Conservation (phyloP, 495 filamentous ascomycete species). For the Tricharina praecox region DNA sequence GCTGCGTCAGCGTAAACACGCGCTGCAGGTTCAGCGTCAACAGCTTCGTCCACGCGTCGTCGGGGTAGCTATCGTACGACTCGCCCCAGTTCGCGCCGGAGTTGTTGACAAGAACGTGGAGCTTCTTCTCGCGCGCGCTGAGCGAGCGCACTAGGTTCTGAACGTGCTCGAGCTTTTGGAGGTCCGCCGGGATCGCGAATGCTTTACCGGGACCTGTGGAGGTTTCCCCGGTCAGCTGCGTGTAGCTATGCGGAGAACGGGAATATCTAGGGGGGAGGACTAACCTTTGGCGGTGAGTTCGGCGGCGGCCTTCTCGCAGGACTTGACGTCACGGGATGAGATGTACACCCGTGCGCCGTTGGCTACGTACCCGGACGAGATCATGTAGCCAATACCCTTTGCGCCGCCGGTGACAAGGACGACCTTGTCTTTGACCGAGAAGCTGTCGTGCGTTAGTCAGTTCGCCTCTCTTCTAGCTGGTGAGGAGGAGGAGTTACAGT, state of each 20-base stretch:
- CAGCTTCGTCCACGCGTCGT: slow-evolving; percentile 51
- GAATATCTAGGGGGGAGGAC: no score
- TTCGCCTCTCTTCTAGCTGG: neutral
- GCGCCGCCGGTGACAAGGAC: slow-evolving; percentile 35
- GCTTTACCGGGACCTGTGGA: slow-evolving; percentile 40
- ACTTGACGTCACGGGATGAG: slow-evolving; percentile 49
- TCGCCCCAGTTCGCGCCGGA: slow-evolving; percentile 60
- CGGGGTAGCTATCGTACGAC: slow-evolving; percentile 47
- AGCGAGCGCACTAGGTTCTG: slow-evolving; percentile 48
- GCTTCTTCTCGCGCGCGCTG: slow-evolving; percentile 42
- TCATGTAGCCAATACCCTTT: slow-evolving; percentile 60
- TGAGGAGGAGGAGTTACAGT: neutral
- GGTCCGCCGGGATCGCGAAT: slow-evolving; percentile 49
- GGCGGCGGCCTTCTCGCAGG: slow-evolving; percentile 40
- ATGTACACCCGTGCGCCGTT: slow-evolving; percentile 78
- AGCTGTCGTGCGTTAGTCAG: slow-evolving; percentile 3
- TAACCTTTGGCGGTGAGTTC: slow-evolving; percentile 38
- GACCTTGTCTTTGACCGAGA: slow-evolving; percentile 28
- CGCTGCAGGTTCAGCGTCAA: slow-evolving; percentile 66
- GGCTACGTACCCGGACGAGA: slow-evolving; percentile 56
- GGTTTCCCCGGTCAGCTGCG: neutral
- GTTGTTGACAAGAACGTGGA: slow-evolving; percentile 70
- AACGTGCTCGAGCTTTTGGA: slow-evolving; percentile 58
- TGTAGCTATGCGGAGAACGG: neutral
- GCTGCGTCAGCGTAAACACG: slow-evolving; percentile 61